Evolutionary conservation across 1,284 basidiomycete genomes (phyloP).

Genomic region (Ustilago hordei): DNA sequence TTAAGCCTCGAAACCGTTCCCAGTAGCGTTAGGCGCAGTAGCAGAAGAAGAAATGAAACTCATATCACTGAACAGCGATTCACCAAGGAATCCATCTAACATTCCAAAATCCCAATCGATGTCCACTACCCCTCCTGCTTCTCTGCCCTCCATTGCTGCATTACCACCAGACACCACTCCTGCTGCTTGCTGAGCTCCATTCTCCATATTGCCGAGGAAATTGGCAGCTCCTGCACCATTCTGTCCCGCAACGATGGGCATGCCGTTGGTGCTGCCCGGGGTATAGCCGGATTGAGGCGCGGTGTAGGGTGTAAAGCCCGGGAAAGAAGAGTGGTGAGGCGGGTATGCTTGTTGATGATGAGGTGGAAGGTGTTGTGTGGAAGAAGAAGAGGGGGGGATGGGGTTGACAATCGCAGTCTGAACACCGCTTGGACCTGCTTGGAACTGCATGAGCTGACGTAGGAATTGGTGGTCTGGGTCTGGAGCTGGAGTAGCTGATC

Average conservation of each 20-base stretch:
- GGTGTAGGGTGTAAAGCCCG: background rate
- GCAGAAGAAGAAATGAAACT: constrained; percentile 37
- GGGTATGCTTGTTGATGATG: background rate
- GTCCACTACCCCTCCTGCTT: constrained; percentile 13
- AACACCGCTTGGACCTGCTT: constrained; percentile 48
- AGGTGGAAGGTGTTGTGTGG: background rate
- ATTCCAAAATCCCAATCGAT: constrained; percentile 50
- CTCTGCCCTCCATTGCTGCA: background rate
- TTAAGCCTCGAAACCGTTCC: background rate
- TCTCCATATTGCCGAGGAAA: background rate
- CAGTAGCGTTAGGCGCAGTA: constrained; percentile 8
- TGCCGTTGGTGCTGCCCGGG: background rate
- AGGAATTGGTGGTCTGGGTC: constrained; percentile 35
- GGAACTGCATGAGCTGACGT: constrained; percentile 50
- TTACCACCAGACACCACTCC: background rate
- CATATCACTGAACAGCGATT: constrained; percentile 53
- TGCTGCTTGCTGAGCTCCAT: background rate
- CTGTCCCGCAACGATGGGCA: background rate
- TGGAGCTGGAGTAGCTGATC: background rate
- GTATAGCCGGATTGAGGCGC: background rate
- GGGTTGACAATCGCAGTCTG: constrained; percentile 37
- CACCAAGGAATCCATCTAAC: constrained; percentile 45
- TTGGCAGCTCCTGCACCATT: background rate
- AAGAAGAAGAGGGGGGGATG: constrained; percentile 3
- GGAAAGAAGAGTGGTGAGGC: background rate